Conservation (phyloP, 768 basidiomycete species). For the Grammothele lineata region DNA sequence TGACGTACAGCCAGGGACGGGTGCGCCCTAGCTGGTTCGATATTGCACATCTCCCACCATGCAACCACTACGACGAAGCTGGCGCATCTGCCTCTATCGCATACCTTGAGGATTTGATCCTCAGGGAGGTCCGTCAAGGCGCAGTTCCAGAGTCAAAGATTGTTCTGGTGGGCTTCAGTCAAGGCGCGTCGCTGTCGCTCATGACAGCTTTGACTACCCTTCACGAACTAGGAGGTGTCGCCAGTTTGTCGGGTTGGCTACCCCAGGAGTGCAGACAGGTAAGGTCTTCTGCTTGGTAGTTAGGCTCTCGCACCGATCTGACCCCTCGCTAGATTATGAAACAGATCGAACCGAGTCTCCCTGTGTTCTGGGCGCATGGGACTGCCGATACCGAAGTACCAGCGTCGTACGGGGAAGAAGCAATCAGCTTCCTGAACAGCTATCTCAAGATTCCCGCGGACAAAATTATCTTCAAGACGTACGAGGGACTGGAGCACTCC, state of each 20-base stretch:
- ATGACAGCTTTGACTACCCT: constrained; percentile 36
- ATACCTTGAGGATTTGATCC: constrained; percentile 34
- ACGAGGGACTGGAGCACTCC: constrained; percentile 11
- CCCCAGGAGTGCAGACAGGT: constrained; percentile 34
- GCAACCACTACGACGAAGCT: constrained; percentile 30
- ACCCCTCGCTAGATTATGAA: constrained; percentile 33
- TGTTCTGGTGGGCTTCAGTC: constrained; percentile 40
- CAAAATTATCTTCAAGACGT: constrained; percentile 10
- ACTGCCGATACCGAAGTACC: constrained; percentile 35
- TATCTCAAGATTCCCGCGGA: constrained; percentile 21
- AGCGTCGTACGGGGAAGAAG: constrained; percentile 29
- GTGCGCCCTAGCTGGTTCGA: constrained; percentile 41
- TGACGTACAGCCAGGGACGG: constrained; percentile 27
- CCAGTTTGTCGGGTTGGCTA: constrained; percentile 43
- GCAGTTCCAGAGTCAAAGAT: constrained; percentile 31
- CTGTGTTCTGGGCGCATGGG: constrained; percentile 43
- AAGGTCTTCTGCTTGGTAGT: constrained; percentile 9
- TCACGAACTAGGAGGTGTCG: constrained; percentile 41
- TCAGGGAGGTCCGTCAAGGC: constrained; percentile 34
- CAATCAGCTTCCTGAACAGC: constrained; percentile 29
- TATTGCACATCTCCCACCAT: constrained; percentile 34
- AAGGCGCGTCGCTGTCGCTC: constrained; percentile 38
- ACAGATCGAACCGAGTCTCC: constrained; percentile 30
- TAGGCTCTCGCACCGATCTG: no score
- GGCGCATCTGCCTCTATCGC: constrained; percentile 32